Evolutionary conservation across 306 rosid genomes (phyloP), one percentile per base, ranked within the genome.

Genomic region (Trifolium fragiferum): DNA sequence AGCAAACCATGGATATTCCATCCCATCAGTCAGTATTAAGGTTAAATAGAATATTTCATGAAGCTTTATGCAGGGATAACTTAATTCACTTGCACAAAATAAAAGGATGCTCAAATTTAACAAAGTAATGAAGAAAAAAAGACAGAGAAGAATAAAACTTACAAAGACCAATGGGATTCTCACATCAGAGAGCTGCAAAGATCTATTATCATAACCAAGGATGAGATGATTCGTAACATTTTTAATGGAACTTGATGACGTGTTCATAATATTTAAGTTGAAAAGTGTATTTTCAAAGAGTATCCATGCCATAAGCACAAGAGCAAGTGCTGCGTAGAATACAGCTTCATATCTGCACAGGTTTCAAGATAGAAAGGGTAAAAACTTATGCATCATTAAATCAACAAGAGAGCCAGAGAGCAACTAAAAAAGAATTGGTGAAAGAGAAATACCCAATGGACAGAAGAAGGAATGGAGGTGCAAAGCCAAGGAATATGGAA

Each of bases 281-380:
- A 84, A 75, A 75, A 92, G 86, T 76, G 98, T 86, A 75, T 88
- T 92, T 83, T 92, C 98, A 81, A 92, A 84, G 38, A 92, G 86
- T 77, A 90, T 87, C 98, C 98, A 92, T 38, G 94, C 96, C 96
- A 88, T 78, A 40, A 92, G 96, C 41, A 84, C 98, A 71, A 92
- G 92, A 69, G 85, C 85, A 67, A 92, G 89, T 40, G 90, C 96
- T 71, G 90, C 90, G 13, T 92, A 92, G 75, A 92, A 92, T 63
- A 88, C 51, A 63, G 98, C 98, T 85, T 92, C 98, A 73, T 92
- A 92, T 78, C 98, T 92, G 86, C 90, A 82, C 35, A 82, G 43
- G 71, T 76, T 69, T 74, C 30, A 66, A 76, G 32, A 41, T 66
- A 16, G 46, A 74, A 57, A 59, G 19, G 55, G 57, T 19, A 50